Evolutionary conservation across 2,329 filamentous ascomycete species (phyloP).

Genomic region (Nigrospora sphaerica): DNA sequence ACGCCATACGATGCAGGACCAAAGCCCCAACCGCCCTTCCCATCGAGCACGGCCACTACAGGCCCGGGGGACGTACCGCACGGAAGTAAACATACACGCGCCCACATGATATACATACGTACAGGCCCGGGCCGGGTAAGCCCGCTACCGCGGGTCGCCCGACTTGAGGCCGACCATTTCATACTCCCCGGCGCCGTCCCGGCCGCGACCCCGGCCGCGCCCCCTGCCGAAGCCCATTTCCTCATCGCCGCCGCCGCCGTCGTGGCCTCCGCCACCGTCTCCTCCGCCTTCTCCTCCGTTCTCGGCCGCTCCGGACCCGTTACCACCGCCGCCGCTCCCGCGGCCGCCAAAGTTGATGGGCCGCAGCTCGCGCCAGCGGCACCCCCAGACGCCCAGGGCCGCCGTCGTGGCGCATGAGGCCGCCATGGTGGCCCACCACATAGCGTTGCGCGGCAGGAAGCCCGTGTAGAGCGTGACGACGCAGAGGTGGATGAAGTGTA

Average conservation of each 20-base stretch:
- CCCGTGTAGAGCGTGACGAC: constrained; percentile 73
- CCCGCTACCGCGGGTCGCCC: no score
- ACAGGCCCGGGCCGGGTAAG: no score
- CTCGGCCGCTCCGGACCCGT: constrained; percentile 24
- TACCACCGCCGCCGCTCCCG: constrained; percentile 20
- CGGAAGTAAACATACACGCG: no score
- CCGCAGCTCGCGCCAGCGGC: constrained; percentile 79
- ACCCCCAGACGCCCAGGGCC: constrained; percentile 78
- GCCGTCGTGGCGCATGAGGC: constrained; percentile 37
- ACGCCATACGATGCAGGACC: no score
- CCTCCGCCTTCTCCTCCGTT: neutral
- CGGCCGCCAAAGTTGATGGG: constrained; percentile 80
- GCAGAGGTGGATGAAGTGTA: constrained; percentile 77
- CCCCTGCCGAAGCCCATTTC: constrained; percentile 45
- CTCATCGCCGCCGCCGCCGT: constrained; percentile 9
- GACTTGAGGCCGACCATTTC: constrained; percentile 47
- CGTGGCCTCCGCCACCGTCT: neutral
- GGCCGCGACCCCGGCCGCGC: constrained; percentile 42
- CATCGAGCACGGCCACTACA: no score
- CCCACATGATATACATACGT: no score
- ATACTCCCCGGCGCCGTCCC: constrained; percentile 53
- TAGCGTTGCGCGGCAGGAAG: constrained; percentile 65
- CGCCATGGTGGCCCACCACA: constrained; percentile 73
- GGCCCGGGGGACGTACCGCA: no score
- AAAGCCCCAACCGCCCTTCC: no score